Conservation (phyloP, 148 eudicot species). For the Salicornia ramosissima region DNA sequence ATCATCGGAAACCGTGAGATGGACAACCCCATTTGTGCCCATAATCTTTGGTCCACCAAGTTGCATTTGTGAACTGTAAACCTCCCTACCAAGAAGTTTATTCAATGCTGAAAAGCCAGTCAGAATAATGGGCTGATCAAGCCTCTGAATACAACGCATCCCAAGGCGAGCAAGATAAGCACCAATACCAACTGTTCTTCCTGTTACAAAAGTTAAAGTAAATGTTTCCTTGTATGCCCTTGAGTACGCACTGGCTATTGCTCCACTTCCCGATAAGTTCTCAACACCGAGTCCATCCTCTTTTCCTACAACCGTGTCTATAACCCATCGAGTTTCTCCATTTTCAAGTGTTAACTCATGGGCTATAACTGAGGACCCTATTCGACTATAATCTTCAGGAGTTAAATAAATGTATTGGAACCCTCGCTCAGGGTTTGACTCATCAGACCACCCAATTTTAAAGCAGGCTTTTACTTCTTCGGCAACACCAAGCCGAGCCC, state of each 20-base stretch:
- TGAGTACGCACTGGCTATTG: slow-evolving; percentile 96
- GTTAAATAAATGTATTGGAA: slow-evolving; percentile 86
- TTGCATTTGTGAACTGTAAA: slow-evolving; percentile 99
- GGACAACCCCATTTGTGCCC: slow-evolving; percentile 96
- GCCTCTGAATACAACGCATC: slow-evolving; percentile 97
- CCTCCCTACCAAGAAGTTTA: slow-evolving; percentile 93
- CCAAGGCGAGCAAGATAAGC: slow-evolving; percentile 99
- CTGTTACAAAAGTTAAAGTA: slow-evolving; percentile 91
- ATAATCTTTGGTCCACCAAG: slow-evolving; percentile 99
- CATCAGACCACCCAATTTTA: slow-evolving; percentile 93
- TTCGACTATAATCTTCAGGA: slow-evolving; percentile 62
- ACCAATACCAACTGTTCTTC: slow-evolving; percentile 96
- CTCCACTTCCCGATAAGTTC: slow-evolving; percentile 93
- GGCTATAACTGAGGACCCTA: slow-evolving; percentile 72
- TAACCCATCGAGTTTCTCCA: slow-evolving; percentile 81
- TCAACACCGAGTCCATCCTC: slow-evolving; percentile 97
- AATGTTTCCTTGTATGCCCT: slow-evolving; percentile 92
- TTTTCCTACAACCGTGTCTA: slow-evolving; percentile 92
- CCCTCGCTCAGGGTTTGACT: slow-evolving; percentile 76
- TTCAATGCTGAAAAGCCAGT: slow-evolving; percentile 97
- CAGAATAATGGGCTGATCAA: slow-evolving; percentile 92
- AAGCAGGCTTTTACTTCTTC: slow-evolving; percentile 97
- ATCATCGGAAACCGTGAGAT: slow-evolving; percentile 88
- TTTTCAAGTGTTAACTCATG: slow-evolving; percentile 65
- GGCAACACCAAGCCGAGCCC: slow-evolving; percentile 93